Conservation (phyloP, 306 rosid genomes). For the Luffa acutangula region DNA sequence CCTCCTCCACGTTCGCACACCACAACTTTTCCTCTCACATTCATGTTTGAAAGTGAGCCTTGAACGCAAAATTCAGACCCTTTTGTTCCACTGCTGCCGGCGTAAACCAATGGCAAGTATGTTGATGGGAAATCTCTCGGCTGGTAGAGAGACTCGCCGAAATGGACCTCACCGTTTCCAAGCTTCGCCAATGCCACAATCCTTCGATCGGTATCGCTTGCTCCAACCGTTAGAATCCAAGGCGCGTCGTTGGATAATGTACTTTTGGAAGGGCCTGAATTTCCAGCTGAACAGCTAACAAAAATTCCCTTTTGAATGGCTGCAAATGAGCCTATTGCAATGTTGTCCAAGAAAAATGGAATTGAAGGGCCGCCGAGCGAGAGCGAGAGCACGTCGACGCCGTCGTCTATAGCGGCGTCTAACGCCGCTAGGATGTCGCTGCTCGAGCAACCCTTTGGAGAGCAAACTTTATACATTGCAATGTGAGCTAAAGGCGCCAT, state of each 20-base stretch:
- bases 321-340: conserved; percentile 52
- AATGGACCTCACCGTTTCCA: conserved; percentile 15
- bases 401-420: conserved; percentile 26
- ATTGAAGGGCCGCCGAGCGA: conserved; percentile 35
- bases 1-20: conserved; percentile 9
- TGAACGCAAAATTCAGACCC: not conserved
- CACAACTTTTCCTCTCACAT: not conserved
- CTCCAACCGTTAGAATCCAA: conserved; percentile 47
- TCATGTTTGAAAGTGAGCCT: not conserved
- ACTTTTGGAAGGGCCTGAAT: conserved; percentile 35
- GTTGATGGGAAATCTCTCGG: not conserved
- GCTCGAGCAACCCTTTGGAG: not conserved
- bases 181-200: conserved; percentile 34
- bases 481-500: conserved; percentile 65
- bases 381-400: conserved; percentile 56
- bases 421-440: conserved; percentile 20
- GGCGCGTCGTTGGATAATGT: conserved; percentile 50
- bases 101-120: conserved; percentile 5
- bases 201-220: conserved; percentile 39
- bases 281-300: conserved; percentile 61
- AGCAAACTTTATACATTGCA: conserved; percentile 32
- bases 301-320: conserved; percentile 61
- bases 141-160: conserved; percentile 4
- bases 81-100: not conserved
- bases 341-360: conserved; percentile 35